Conservation (phyloP, 1,139 yeast species). For the Insectozyma bohioensis region DNA sequence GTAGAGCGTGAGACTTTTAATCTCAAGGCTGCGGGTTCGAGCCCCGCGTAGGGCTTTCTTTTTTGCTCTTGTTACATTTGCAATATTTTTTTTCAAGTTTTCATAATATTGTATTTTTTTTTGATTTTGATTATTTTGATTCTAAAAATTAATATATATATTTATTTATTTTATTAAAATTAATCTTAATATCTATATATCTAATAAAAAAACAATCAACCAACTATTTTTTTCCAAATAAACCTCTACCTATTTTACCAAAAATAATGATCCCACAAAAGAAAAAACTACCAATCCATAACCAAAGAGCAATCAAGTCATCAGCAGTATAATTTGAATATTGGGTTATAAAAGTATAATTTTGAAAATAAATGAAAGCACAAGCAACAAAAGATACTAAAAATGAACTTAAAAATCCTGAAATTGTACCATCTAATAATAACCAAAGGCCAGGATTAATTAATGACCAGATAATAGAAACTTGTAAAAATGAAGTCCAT, state of each 20-base stretch:
- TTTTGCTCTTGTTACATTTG: no score
- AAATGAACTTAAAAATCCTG: slow-evolving; percentile 57
- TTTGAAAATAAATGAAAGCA: slow-evolving; percentile 34
- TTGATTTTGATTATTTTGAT: no score
- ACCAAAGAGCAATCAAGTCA: slow-evolving; percentile 39
- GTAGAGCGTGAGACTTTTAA: slow-evolving; percentile 16
- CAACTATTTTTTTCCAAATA: slow-evolving; percentile 23
- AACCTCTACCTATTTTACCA: slow-evolving; percentile 69
- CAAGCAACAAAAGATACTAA: slow-evolving; percentile 42
- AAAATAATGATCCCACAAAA: slow-evolving; percentile 69
- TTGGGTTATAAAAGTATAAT: slow-evolving; percentile 20
- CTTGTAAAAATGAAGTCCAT: slow-evolving; percentile 78
- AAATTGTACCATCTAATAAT: slow-evolving; percentile 70
- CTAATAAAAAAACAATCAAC: no score
- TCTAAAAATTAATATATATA: no score
- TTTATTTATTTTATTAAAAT: no score
- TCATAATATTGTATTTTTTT: no score
- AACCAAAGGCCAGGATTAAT: slow-evolving; percentile 82
- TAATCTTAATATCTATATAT: no score
- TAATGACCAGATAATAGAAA: slow-evolving; percentile 71
- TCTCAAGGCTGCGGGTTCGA: slow-evolving; percentile 50
- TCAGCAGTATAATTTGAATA: slow-evolving; percentile 16
- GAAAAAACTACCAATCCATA: slow-evolving; percentile 61
- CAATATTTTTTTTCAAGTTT: no score
- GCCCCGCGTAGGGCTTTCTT: slow-evolving; percentile 49